Percentiles rank a stretch among this genome's conserved stretches.
Evolutionary conservation across 2,329 filamentous ascomycete species (phyloP).

Genomic region (Cladorrhinum sp.): DNA sequence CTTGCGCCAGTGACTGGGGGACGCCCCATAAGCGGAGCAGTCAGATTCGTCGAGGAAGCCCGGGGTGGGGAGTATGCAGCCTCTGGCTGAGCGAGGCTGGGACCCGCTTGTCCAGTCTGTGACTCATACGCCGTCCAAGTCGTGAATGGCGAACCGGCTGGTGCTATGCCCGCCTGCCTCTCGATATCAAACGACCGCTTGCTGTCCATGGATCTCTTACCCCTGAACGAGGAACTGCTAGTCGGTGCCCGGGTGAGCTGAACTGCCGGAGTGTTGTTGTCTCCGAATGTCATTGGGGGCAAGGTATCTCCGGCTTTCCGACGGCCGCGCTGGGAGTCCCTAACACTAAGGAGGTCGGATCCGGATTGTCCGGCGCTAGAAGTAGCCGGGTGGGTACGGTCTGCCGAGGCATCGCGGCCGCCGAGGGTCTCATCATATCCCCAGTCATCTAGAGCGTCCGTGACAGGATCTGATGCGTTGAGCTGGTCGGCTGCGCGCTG

Average conservation of each 20-base stretch:
- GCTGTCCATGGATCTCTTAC: slow-evolving; percentile 14
- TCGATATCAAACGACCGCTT: slow-evolving; percentile 25
- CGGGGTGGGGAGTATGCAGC: slow-evolving; percentile 1
- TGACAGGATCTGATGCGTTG: slow-evolving; percentile 38
- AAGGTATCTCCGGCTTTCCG: slow-evolving; percentile 48
- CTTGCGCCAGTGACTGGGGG: slow-evolving; percentile 13
- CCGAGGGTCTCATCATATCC: slow-evolving; percentile 38
- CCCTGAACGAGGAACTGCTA: slow-evolving; percentile 3
- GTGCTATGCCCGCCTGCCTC: slow-evolving; percentile 21
- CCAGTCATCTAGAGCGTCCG: slow-evolving; percentile 38
- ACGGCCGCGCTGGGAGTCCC: slow-evolving; percentile 47
- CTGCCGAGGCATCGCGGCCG: slow-evolving; percentile 32
- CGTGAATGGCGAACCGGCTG: slow-evolving; percentile 16
- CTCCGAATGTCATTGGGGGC: slow-evolving; percentile 33
- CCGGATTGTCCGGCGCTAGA: slow-evolving; percentile 29
- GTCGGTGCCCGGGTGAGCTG: slow-evolving; percentile 26
- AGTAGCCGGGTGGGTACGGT: slow-evolving; percentile 38
- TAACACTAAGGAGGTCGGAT: slow-evolving; percentile 24
- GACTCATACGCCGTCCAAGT: slow-evolving; percentile 19
- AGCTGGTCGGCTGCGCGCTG: slow-evolving; percentile 44
- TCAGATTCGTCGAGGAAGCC: slow-evolving; percentile 2
- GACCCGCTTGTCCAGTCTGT: not conserved
- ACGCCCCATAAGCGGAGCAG: slow-evolving; percentile 10
- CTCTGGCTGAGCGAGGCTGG: not conserved
- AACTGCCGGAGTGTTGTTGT: slow-evolving; percentile 23